Evolutionary conservation across 164 flowering plant species (phyloP).

Genomic region (Paratinospora sagittata): DNA sequence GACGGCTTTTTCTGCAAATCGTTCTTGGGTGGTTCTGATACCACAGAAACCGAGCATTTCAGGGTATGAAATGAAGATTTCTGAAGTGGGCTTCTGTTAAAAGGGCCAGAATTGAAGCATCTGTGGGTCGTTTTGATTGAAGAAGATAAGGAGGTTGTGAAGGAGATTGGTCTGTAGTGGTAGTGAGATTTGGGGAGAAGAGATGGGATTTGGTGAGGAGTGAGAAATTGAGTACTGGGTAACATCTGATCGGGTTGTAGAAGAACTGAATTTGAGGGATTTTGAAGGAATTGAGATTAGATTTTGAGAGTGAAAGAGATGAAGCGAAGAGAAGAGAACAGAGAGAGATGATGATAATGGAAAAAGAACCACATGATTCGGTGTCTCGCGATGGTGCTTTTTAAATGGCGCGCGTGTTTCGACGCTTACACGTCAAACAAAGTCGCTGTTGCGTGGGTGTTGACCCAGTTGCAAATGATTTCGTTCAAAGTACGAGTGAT

Average conservation of each 20-base stretch:
- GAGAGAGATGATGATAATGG: background rate
- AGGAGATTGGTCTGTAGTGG: slow-evolving; percentile 26
- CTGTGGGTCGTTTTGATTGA: slow-evolving; percentile 13
- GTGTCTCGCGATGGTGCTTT: background rate
- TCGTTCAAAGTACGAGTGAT: no score
- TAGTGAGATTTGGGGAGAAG: slow-evolving; percentile 10
- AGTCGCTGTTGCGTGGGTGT: no score
- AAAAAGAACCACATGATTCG: background rate
- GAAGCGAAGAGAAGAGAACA: background rate
- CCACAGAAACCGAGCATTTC: slow-evolving; percentile 59
- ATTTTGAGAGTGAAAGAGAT: background rate
- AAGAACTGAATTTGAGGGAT: no score
- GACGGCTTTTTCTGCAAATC: slow-evolving; percentile 41
- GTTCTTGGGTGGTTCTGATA: slow-evolving; percentile 33
- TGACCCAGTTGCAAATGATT: no score
- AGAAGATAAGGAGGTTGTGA: slow-evolving; percentile 11
- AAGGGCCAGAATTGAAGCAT: slow-evolving; percentile 18
- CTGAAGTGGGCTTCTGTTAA: slow-evolving; percentile 23
- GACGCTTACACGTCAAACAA: no score
- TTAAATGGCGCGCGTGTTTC: background rate
- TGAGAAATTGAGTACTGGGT: slow-evolving; percentile 17
- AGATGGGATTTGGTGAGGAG: slow-evolving; percentile 9
- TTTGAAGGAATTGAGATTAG: background rate
- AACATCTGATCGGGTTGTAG: slow-evolving; percentile 16
- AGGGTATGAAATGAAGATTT: slow-evolving; percentile 23